A percentile compares a stretch with the other conserved stretches of the same genome.
These are phyloP conservation scores for Talaromyces albobiverticillius DNA, from an alignment of 2,329 filamentous ascomycete genomes.

Conservation along the genomic window DNA sequence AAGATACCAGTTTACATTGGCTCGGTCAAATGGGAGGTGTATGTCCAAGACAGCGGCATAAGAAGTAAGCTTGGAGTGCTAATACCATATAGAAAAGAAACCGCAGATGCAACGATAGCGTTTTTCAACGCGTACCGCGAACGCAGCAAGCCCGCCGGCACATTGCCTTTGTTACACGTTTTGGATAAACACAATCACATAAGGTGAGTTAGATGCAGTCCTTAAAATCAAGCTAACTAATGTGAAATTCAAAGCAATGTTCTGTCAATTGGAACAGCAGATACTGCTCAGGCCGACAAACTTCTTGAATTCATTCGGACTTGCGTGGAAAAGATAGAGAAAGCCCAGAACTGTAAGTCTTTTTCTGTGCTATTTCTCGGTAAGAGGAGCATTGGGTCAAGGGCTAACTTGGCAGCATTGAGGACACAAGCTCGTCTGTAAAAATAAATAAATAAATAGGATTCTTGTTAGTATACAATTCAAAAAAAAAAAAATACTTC, in stretches of 20 bases:
- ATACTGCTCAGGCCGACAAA: not conserved
- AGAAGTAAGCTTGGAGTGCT: not conserved
- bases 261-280: not conserved
- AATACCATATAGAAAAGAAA: not conserved
- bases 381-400: not conserved
- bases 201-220: not conserved
- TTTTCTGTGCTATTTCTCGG: not conserved
- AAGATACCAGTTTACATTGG: not conserved
- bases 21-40: slow-evolving; percentile 1
- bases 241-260: not conserved
- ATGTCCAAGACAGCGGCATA: not conserved
- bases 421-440: not conserved
- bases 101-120: not conserved
- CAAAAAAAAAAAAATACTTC: no score
- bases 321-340: not conserved
- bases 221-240: not conserved
- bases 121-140: slow-evolving; percentile 1
- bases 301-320: not conserved
- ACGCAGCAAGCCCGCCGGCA: not conserved
- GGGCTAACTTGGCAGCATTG: not conserved
- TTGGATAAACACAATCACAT: not conserved
- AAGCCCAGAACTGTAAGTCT: not conserved
- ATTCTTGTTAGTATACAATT: no score
- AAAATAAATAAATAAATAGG: not conserved
- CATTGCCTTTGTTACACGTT: not conserved